Conservation (phyloP, 176 grass and related monocot genomes). For the Hsuehochloa calcarea region DNA sequence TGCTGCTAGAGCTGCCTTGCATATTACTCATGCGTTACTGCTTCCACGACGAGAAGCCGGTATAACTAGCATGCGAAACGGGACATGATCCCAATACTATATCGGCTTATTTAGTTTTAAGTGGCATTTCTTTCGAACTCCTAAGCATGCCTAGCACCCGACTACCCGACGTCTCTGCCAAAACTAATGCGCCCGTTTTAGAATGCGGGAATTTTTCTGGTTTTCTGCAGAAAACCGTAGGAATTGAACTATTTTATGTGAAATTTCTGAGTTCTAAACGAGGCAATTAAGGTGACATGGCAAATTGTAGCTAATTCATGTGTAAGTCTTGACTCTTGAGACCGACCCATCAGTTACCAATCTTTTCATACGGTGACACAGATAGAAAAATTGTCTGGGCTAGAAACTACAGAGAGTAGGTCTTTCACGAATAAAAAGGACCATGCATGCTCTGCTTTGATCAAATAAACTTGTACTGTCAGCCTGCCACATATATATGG, state of each 20-base stretch:
- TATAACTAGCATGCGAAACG: neutral
- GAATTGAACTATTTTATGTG: too few relatives aligned
- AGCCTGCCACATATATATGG: neutral
- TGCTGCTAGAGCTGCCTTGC: conserved; percentile 17
- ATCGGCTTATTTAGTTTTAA: neutral
- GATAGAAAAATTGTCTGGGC: neutral
- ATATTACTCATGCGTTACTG: neutral
- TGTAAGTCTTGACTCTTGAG: neutral
- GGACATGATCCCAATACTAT: neutral
- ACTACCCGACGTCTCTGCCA: neutral
- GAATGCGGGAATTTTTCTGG: too few relatives aligned
- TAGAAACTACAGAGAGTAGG: neutral
- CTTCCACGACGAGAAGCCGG: neutral
- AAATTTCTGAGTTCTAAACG: too few relatives aligned
- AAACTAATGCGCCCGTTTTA: neutral
- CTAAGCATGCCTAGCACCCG: neutral
- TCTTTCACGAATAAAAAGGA: neutral
- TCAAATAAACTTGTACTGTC: neutral
- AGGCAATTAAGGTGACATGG: neutral
- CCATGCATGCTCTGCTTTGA: neutral
- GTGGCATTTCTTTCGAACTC: neutral
- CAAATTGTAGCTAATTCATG: neutral
- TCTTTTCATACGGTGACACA: neutral
- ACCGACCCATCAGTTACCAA: neutral
- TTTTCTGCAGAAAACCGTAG: too few relatives aligned